These are phyloP conservation scores for Beta corolliflora DNA, from an alignment of 179 eudicot species.

Conservation along the genomic window DNA sequence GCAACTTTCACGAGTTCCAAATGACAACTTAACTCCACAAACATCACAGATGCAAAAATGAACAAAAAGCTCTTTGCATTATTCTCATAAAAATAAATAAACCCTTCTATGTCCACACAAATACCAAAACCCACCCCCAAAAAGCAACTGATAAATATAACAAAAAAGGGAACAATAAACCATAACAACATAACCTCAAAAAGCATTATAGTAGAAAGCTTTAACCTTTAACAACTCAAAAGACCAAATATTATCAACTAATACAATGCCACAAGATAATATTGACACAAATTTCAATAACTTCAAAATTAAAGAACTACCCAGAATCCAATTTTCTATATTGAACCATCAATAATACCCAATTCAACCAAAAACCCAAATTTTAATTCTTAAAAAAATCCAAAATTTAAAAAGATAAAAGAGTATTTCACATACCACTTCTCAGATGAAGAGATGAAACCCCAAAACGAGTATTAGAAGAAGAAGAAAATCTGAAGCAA, in stretches of 20 bases:
- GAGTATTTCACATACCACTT: slow-evolving; percentile 38
- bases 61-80: slow-evolving; percentile 7
- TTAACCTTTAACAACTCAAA: neutral
- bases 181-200: too few relatives aligned
- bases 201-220: neutral
- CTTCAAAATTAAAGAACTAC: neutral
- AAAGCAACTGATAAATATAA: neutral
- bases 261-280: neutral
- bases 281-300: neutral
- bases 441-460: slow-evolving; percentile 40
- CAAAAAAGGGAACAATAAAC: too few relatives aligned
- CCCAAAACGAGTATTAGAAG: slow-evolving; percentile 32
- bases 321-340: slow-evolving; percentile 18
- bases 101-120: neutral
- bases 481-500: slow-evolving; percentile 31
- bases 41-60: neutral
- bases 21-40: neutral
- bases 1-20: neutral
- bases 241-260: neutral
- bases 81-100: neutral
- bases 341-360: slow-evolving; percentile 1
- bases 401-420: too few relatives aligned
- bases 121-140: neutral
- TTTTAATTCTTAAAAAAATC: neutral
- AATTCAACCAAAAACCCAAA: slow-evolving; percentile 6